Percentiles rank a stretch among this genome's conserved stretches.
Evolutionary conservation across 1,284 basidiomycete species (phyloP).

Genomic region (Malassezia cuniculi): DNA sequence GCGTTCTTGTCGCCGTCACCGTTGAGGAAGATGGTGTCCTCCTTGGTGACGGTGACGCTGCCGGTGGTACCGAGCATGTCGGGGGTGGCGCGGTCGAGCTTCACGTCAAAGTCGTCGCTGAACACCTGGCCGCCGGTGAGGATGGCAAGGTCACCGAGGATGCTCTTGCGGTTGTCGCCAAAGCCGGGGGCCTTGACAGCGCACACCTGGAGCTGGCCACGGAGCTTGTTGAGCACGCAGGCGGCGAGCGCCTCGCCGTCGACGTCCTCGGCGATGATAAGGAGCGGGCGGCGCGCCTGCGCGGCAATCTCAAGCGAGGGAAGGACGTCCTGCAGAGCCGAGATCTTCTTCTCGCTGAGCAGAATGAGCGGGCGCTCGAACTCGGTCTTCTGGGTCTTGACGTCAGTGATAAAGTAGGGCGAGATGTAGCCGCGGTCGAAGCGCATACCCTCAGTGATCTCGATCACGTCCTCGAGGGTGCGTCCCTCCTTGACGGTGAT

Average conservation of each 20-base stretch:
- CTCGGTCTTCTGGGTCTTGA: slow-evolving; percentile 90
- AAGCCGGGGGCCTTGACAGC: slow-evolving; percentile 96
- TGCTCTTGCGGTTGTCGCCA: slow-evolving; percentile 96
- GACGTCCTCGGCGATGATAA: slow-evolving; percentile 94
- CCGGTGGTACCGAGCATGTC: slow-evolving; percentile 87
- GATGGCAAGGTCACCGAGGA: slow-evolving; percentile 91
- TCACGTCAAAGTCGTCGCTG: slow-evolving; percentile 94
- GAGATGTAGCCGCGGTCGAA: slow-evolving; percentile 98
- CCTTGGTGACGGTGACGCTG: slow-evolving; percentile 88
- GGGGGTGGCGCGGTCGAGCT: slow-evolving; percentile 77
- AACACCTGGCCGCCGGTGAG: slow-evolving; percentile 95
- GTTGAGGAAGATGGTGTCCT: slow-evolving; percentile 92
- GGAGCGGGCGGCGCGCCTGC: slow-evolving; percentile 74
- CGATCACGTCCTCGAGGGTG: slow-evolving; percentile 93
- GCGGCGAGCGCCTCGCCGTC: slow-evolving; percentile 95
- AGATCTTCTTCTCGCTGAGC: slow-evolving; percentile 96
- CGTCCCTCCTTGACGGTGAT: slow-evolving; percentile 98
- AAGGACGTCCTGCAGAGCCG: slow-evolving; percentile 82
- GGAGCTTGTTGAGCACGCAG: slow-evolving; percentile 95
- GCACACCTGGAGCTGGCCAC: slow-evolving; percentile 80
- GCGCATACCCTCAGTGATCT: slow-evolving; percentile 98
- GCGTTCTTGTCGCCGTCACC: slow-evolving; percentile 52
- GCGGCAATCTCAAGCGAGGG: slow-evolving; percentile 85
- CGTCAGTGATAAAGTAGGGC: slow-evolving; percentile 97
- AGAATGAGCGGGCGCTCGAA: slow-evolving; percentile 92